These are phyloP conservation scores for Verticillium dahliae DNA, from an alignment of 2,329 filamentous ascomycete species.

Conservation along the genomic window DNA sequence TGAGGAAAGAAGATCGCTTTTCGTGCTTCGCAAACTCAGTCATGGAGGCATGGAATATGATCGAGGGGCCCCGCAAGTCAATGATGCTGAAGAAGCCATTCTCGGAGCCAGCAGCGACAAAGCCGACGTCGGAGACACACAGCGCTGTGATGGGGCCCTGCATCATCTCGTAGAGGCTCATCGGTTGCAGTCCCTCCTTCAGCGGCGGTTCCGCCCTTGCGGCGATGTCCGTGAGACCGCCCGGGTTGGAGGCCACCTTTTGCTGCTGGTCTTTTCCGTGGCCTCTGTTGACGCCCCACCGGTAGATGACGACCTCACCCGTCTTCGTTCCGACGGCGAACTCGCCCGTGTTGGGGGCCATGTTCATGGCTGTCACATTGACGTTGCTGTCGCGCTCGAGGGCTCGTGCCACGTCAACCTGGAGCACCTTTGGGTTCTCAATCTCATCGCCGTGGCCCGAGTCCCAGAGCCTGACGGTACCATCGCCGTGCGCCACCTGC, in stretches of 20 bases:
- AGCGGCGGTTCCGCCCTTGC: constrained; percentile 64
- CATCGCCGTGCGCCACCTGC: constrained; percentile 83
- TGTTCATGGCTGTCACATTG: constrained; percentile 70
- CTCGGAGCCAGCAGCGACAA: constrained; percentile 81
- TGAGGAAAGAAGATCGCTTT: constrained; percentile 68
- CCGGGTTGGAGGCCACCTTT: constrained; percentile 50
- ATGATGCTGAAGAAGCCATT: constrained; percentile 74
- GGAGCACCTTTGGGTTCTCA: constrained; percentile 74
- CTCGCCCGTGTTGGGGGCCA: constrained; percentile 77
- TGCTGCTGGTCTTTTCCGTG: constrained; percentile 54
- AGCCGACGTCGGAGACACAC: constrained; percentile 86
- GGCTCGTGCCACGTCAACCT: constrained; percentile 80
- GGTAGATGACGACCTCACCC: constrained; percentile 82
- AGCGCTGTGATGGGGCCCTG: constrained; percentile 74
- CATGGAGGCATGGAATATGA: constrained; percentile 72
- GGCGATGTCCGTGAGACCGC: constrained; percentile 68
- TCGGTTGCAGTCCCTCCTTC: constrained; percentile 75
- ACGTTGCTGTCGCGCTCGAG: constrained; percentile 73
- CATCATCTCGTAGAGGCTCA: constrained; percentile 75
- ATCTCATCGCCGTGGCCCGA: constrained; percentile 87
- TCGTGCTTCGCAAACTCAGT: constrained; percentile 70
- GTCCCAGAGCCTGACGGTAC: constrained; percentile 89
- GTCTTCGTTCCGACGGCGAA: constrained; percentile 72
- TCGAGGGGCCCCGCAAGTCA: constrained; percentile 77
- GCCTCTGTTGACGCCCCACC: constrained; percentile 77